These are phyloP conservation scores for Clavispora fructus DNA, from an alignment of 805 yeast genomes.

Conservation along the genomic window DNA sequence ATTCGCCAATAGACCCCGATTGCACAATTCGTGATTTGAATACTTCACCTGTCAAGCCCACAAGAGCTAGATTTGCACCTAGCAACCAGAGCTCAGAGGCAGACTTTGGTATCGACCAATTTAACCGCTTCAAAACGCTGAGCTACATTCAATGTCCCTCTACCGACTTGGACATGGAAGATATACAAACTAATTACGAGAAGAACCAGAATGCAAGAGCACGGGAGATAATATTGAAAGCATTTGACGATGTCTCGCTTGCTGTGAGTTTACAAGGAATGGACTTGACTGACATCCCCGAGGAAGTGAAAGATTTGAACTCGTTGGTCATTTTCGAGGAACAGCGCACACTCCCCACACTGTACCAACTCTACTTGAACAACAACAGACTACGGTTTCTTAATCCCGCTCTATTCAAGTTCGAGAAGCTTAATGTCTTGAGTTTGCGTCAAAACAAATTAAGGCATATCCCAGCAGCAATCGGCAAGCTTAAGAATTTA, in stretches of 20 bases:
- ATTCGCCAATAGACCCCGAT: constrained; percentile 18
- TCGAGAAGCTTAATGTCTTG: constrained; percentile 46
- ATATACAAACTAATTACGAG: constrained; percentile 5
- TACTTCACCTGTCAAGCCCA: constrained; percentile 10
- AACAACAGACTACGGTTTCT: constrained; percentile 45
- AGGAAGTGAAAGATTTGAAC: constrained; percentile 53
- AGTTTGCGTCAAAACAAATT: constrained; percentile 44
- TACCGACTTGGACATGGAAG: constrained; percentile 25
- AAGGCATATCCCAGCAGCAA: constrained; percentile 15
- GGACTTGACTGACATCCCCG: constrained; percentile 47
- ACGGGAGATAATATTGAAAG: constrained; percentile 34
- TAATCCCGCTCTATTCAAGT: constrained; percentile 47
- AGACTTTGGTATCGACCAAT: constrained; percentile 49
- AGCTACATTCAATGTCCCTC: constrained; percentile 25
- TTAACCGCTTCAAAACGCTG: constrained; percentile 33
- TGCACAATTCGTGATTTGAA: not conserved
- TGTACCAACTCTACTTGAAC: constrained; percentile 47
- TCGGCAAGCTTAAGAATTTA: constrained; percentile 25
- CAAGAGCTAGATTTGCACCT: not conserved
- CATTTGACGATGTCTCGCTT: constrained; percentile 45
- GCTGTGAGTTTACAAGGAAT: constrained; percentile 44
- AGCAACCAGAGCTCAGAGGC: constrained; percentile 29
- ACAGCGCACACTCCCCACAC: constrained; percentile 17
- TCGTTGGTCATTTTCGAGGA: constrained; percentile 42
- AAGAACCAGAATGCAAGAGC: constrained; percentile 26